phyloP scores from a whole-genome alignment of 2,329 filamentous ascomycete species.

The Fusarium floridanum region DNA sequence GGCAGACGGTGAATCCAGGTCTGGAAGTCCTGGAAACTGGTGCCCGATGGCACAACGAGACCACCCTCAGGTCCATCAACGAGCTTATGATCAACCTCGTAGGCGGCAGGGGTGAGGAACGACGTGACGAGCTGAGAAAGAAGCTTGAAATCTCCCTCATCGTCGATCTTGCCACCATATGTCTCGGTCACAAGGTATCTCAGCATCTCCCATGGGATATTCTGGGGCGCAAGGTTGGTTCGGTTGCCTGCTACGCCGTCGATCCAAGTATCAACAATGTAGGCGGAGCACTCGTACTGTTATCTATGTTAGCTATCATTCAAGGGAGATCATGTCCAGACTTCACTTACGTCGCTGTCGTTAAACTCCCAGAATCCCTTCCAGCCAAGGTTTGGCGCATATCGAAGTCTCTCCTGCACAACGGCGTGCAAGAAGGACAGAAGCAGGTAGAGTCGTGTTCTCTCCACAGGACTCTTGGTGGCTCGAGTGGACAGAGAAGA shows the following conservation, averaged over 20 bases:
- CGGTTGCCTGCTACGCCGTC: slow-evolving; percentile 85
- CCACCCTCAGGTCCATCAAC: slow-evolving; percentile 76
- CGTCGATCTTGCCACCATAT: slow-evolving; percentile 97
- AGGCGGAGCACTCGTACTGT: slow-evolving; percentile 95
- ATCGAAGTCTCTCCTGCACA: slow-evolving; percentile 92
- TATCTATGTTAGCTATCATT: not conserved
- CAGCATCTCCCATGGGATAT: slow-evolving; percentile 97
- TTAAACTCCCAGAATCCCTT: slow-evolving; percentile 99
- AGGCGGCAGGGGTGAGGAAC: slow-evolving; percentile 88
- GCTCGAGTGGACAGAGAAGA: slow-evolving; percentile 82
- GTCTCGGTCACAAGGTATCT: slow-evolving; percentile 91
- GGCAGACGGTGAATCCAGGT: slow-evolving; percentile 92
- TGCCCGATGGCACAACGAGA: slow-evolving; percentile 83
- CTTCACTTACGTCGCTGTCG: slow-evolving; percentile 88
- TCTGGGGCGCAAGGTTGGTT: slow-evolving; percentile 92
- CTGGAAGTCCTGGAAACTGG: slow-evolving; percentile 86
- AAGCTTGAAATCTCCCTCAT: slow-evolving; percentile 84
- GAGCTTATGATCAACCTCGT: slow-evolving; percentile 91
- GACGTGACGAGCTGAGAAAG: slow-evolving; percentile 80
- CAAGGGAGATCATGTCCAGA: not conserved
- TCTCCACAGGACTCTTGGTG: slow-evolving; percentile 87
- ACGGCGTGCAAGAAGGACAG: slow-evolving; percentile 96
- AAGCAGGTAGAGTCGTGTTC: slow-evolving; percentile 88
- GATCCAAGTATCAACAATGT: slow-evolving; percentile 96
- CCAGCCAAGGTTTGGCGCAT: slow-evolving; percentile 94